Base-by-base conservation (phyloP, 2,329 filamentous ascomycete species). In the Didymella keratinophila region DNA sequence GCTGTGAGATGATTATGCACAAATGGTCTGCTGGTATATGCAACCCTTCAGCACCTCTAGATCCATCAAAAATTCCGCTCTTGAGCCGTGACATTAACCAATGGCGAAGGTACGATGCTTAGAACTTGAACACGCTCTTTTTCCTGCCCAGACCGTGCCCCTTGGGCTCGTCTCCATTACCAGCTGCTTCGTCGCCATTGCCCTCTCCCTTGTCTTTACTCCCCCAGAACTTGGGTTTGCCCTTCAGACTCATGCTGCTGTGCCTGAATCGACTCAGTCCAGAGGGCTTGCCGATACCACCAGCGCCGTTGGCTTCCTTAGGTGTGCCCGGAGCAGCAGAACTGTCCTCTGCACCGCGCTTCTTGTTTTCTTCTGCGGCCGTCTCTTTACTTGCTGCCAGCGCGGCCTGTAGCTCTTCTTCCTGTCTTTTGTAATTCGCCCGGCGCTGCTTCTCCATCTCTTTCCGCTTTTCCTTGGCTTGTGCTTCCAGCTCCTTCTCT, bases 231-330 rank as follows among this genome's bases (percentile, higher is more conserved):
- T 91, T 88, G 65, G 90, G 90, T 76, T 89, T 92, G 62, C 89
- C 86, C 47, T 90, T 86, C 80, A 96, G 84, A 63, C 91, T 93
- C 79, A 91, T 94, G 75, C 89, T 92, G 10, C 87, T 87, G 53
- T 88, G 84, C 66, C 88, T 86, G 63, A 90, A 87, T 43, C 91
- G 83, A 68, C 86, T 87, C 41, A 95, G 79, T 8, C 80, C 76
- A 49, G 74, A 64, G 34, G 64, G 49, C 12, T 57, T 67, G 20
- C 68, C 66, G 20, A 76, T 64, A 23, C 75, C 77, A 49, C 74
- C 77, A 21, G 61, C 60, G 5, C 81, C 79, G 45, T 79, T 79
- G 21, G 77, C 70, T 36, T 64, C 62, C 18, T 64, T 67, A 7
- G 56, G 52, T 14, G 44, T 45, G 7, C 51, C 42, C 7, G 56